Evolutionary conservation across 2,329 filamentous ascomycete species (phyloP), one percentile per base, ranked within the genome.

Genomic region (Aspergillus sp.): DNA sequence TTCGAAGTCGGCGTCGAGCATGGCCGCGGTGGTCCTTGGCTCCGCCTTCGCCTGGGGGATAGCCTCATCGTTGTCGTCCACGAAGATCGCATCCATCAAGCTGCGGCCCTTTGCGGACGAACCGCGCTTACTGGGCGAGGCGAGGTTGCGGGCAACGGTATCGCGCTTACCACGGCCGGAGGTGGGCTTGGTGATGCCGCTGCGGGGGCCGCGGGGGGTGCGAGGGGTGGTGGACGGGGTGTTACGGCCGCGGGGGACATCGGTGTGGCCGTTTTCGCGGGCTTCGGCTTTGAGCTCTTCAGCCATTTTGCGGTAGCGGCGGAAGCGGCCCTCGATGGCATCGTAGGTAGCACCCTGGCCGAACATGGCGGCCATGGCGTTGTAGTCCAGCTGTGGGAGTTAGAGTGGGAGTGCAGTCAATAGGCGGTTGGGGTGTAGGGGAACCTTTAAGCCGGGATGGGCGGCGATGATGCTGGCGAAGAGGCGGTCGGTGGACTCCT

Each of bases 261-360:
- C 41, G 3, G 52, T 50, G n/a, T 54, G 44, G 8, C 54, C 63
- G 2, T 52, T 44, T 0, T 44, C 11, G 2, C 52, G 49, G 2
- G 63, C 60, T 5, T 69, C 66, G 4, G 61, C 61, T 38, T 65
- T 64, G 13, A 79, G 65, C 0, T 57, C 55, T 0, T 65, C 61
- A 0, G 77, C 76, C 1, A 65, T 45, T 45, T 72, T 72, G 45
- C 77, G 79, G 53, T 72, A 73, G 43, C 68, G 70, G 41, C 76
- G 74, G 33, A 81, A 72, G 2, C 70, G 72, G 41, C 70, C 69
- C 54, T 81, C 74, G 20, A 82, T 71, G 0, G 77, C 66, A 53
- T 79, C 68, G 63, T 78, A 79, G 0, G 74, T 79, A 1, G 76
- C 74, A 0, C 71, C 74, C 7, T 69, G 58, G 1, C 75, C 76